Evolutionary conservation across 352 stramenopile species (phyloP).

Genomic region (Globisporangium acanthophoron): DNA sequence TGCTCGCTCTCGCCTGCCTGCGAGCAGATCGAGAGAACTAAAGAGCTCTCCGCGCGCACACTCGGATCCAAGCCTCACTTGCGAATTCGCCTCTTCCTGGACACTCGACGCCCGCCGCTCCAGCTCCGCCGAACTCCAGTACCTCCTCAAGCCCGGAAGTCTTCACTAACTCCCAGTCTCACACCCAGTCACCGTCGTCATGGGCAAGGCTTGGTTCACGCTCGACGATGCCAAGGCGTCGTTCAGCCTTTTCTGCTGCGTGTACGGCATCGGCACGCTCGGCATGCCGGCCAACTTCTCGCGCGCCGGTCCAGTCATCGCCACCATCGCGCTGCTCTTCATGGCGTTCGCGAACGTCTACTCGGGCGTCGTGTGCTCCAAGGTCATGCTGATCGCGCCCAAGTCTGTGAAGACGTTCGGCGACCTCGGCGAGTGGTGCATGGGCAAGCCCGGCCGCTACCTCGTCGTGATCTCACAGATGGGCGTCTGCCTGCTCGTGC

Average conservation of each 20-base stretch:
- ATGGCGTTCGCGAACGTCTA: constrained; percentile 65
- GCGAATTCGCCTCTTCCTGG: too few species aligned
- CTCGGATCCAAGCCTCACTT: too few species aligned
- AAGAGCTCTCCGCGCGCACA: too few species aligned
- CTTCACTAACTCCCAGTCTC: too few species aligned
- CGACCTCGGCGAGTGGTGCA: background rate
- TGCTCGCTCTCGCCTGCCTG: too few species aligned
- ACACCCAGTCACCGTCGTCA: too few species aligned
- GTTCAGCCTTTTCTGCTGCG: constrained; percentile 34
- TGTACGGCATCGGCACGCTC: constrained; percentile 55
- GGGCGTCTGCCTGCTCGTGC: constrained; percentile 31
- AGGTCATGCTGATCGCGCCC: constrained; percentile 29
- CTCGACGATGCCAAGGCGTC: background rate
- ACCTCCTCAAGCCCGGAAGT: too few species aligned
- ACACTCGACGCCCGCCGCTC: too few species aligned
- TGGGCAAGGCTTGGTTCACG: too few species aligned
- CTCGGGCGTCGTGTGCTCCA: constrained; percentile 29
- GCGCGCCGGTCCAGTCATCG: constrained; percentile 14
- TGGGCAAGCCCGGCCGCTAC: background rate
- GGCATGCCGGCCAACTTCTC: constrained; percentile 46
- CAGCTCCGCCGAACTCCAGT: too few species aligned
- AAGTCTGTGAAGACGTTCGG: background rate
- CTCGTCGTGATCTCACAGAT: background rate
- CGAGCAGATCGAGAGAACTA: too few species aligned
- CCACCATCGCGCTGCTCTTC: constrained; percentile 38